These are phyloP conservation scores for Mucor sp. DNA, from an alignment of 371 early-diverging fungal genomes.

Conservation along the genomic window DNA sequence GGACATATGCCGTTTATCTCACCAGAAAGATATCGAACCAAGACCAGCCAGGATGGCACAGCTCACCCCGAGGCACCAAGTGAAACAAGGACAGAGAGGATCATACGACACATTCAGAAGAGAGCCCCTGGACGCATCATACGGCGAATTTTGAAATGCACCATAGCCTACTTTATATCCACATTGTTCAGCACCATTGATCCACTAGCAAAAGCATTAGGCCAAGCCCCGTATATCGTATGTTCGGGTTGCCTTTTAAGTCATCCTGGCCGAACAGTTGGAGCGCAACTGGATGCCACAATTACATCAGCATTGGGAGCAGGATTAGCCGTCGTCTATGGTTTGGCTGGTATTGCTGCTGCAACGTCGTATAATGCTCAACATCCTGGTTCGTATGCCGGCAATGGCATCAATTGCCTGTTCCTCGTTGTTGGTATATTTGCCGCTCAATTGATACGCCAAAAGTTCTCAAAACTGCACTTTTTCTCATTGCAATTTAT, in stretches of 20 bases:
- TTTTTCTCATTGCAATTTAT: conserved; percentile 31
- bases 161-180: conserved; percentile 45
- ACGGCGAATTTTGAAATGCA: conserved; percentile 52
- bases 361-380: conserved; percentile 28
- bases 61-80: neutral
- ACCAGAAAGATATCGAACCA: neutral
- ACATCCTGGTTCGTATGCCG: conserved; percentile 13
- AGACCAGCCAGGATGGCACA: neutral
- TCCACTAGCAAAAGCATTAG: conserved; percentile 32
- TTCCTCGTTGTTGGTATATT: conserved; percentile 25
- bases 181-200: conserved; percentile 43
- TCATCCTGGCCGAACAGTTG: conserved; percentile 50
- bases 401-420: conserved; percentile 14
- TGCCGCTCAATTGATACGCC: conserved; percentile 24
- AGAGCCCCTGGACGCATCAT: conserved; percentile 49
- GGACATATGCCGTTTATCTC: neutral
- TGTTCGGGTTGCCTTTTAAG: conserved; percentile 42
- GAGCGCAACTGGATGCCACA: conserved; percentile 47
- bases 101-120: conserved; percentile 18
- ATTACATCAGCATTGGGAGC: conserved; percentile 39
- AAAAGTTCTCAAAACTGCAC: conserved; percentile 19
- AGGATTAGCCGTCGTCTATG: conserved; percentile 33
- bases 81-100: conserved; percentile 4
- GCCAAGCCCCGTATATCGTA: conserved; percentile 42
- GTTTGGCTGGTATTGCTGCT: conserved; percentile 33